Evolutionary conservation across 106 monocot genomes (phyloP), one percentile per base, ranked within the genome.

Genomic region (Platanthera guangdongensis): DNA sequence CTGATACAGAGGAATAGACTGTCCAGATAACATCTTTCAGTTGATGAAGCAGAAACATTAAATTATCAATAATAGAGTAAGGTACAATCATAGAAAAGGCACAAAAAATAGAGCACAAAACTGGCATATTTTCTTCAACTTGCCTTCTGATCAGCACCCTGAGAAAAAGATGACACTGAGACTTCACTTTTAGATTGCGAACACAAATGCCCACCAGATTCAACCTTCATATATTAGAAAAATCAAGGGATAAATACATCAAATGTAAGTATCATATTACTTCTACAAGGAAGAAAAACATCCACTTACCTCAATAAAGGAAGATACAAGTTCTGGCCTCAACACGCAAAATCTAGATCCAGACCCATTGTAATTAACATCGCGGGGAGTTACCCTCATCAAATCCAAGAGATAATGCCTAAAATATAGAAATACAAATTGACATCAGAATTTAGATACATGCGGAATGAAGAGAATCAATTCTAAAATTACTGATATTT

Each of bases 381-480:
- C 99, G 25, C 99, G 87, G 72, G 99, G 99, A 75, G 99, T 92
- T 72, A 94, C 90, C 74, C 99, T 91, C 99, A 99, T 94, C 81
- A 94, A 84, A 63, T 99, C 99, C 86, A 99, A 85, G 62, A 99
- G 86, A 88, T 99, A 99, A 85, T 99, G 92, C 82, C 99, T 99
- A 70, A 68, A 45, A 70, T 50, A 77, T 5, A 50, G 4, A 57
- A 53, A 68, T 30, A 47, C 18, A 78, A 11, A 30, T 30, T 65
- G 30, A 65, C 9, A 4, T 65, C 16, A 65, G 65, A 32, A 65
- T 65, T 65, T 12, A 11, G 64, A 32, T n/a, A 19, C 59, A 60
- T 7, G 59, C 3, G 32, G 11, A 39, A 39, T 39, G 39, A 65
- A 3, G 32, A 19, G 32, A 65, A 2, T 18, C 28, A 64, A 10